Percentiles rank a stretch among this genome's conserved stretches.
These are phyloP conservation scores for Buxus sempervirens DNA, from an alignment of 164 flowering plant species.

Conservation along the genomic window DNA sequence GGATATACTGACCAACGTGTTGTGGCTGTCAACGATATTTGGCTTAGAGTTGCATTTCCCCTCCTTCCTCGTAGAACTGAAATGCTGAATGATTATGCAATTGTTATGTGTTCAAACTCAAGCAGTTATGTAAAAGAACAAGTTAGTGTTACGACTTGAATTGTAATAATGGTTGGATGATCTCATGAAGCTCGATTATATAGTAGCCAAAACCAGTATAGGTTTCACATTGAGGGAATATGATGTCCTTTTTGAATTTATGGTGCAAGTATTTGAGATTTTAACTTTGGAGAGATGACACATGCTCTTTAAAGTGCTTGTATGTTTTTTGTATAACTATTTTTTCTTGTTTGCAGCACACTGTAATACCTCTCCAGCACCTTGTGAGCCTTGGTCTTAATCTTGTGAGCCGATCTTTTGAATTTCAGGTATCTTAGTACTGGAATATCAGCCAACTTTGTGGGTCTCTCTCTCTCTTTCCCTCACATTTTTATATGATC, in stretches of 20 bases:
- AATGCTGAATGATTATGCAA: not conserved
- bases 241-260: no score
- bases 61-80: not conserved
- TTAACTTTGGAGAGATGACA: not conserved
- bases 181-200: no score
- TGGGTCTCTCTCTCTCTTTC: not conserved
- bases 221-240: no score
- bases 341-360: constrained; percentile 58
- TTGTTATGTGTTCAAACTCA: not conserved
- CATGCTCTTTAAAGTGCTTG: not conserved
- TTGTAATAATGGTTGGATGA: no score
- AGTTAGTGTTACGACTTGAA: no score
- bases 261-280: not conserved
- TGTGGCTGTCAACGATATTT: not conserved
- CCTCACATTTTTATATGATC: not conserved
- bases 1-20: not conserved
- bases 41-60: not conserved
- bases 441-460: not conserved
- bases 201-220: no score
- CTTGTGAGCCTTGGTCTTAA: constrained; percentile 84
- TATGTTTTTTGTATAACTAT: not conserved
- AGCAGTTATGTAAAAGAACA: not conserved
- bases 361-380: constrained; percentile 86
- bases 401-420: constrained; percentile 92
- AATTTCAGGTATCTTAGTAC: constrained; percentile 70